These are phyloP conservation scores for Chlorociboria aeruginascens DNA, from an alignment of 495 filamentous ascomycete genomes.

Conservation along the genomic window DNA sequence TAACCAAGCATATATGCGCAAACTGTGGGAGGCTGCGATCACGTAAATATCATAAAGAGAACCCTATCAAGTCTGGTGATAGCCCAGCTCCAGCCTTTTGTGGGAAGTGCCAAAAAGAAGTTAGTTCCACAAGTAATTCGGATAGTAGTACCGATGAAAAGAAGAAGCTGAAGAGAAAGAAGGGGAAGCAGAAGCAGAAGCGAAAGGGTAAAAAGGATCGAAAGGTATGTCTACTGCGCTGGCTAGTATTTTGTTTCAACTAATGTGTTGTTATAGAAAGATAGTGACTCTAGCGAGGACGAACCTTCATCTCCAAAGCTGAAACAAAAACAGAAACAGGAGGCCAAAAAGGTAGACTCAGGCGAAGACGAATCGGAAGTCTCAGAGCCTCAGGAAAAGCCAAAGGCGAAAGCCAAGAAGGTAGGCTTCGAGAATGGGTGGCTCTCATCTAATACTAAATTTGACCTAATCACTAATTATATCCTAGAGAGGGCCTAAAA, in stretches of 20 bases:
- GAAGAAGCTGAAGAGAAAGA: slow-evolving; percentile 1
- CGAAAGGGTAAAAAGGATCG: slow-evolving; percentile 1
- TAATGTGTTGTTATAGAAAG: background rate
- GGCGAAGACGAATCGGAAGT: too few relatives aligned
- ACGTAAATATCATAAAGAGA: slow-evolving; percentile 15
- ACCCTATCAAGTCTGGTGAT: slow-evolving; percentile 18
- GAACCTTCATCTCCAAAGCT: background rate
- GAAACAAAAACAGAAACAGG: background rate
- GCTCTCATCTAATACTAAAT: too few relatives aligned
- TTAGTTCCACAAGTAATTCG: slow-evolving; percentile 11
- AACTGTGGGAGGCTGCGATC: slow-evolving; percentile 21
- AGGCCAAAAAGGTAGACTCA: background rate
- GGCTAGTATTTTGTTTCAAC: background rate
- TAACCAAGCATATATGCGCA: slow-evolving; percentile 21
- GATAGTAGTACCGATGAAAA: background rate
- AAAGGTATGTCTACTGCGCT: slow-evolving; percentile 1
- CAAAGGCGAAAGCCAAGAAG: background rate
- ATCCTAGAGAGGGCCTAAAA: too few relatives aligned
- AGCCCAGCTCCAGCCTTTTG: slow-evolving; percentile 20
- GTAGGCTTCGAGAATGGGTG: background rate
- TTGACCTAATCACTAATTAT: too few relatives aligned
- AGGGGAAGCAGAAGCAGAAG: slow-evolving; percentile 1
- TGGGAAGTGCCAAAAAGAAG: slow-evolving; percentile 17
- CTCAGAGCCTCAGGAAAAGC: background rate
- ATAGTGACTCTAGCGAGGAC: background rate